A percentile compares a stretch with the other conserved stretches of the same genome.
Evolutionary conservation across 1,284 basidiomycete genomes (phyloP).

Genomic region (Hypsizygus ulmarius): DNA sequence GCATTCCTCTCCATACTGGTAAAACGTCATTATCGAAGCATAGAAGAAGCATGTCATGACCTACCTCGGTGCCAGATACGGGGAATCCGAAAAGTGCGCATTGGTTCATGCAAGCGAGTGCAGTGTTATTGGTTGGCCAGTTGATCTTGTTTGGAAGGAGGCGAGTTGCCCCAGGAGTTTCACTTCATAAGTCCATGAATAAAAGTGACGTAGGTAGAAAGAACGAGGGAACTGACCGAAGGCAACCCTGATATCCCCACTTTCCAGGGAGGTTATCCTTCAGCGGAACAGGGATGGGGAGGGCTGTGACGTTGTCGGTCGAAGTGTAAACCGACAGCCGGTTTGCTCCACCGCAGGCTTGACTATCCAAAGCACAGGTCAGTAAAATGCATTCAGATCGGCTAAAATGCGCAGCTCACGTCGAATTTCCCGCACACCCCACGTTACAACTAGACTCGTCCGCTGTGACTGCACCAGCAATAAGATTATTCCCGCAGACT

Average conservation of each 20-base stretch:
- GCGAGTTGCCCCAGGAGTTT: conserved; percentile 33
- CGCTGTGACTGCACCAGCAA: conserved; percentile 54
- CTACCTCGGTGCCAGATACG: conserved; percentile 58
- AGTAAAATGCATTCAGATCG: conserved; percentile 1
- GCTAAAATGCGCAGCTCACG: conserved; percentile 37
- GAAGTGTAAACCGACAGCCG: conserved; percentile 68
- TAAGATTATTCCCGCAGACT: conserved; percentile 64
- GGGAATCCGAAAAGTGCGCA: conserved; percentile 66
- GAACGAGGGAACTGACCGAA: conserved; percentile 45
- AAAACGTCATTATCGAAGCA: not conserved
- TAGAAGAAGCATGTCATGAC: conserved; percentile 5
- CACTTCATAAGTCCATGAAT: conserved; percentile 22
- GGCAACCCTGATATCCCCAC: conserved; percentile 66
- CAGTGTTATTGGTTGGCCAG: conserved; percentile 58
- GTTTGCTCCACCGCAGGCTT: conserved; percentile 69
- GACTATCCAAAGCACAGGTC: conserved; percentile 32
- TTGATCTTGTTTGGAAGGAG: conserved; percentile 62
- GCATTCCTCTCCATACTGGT: conserved; percentile 52
- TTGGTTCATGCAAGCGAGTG: conserved; percentile 57
- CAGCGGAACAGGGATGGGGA: conserved; percentile 58
- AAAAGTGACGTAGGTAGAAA: not conserved
- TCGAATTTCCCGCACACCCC: conserved; percentile 62
- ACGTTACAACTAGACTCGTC: conserved; percentile 57
- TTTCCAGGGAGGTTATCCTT: conserved; percentile 56
- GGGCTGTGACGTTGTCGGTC: conserved; percentile 45